Evolutionary conservation across 345 rosid genomes (phyloP).

Genomic region (Moringa oleifera): DNA sequence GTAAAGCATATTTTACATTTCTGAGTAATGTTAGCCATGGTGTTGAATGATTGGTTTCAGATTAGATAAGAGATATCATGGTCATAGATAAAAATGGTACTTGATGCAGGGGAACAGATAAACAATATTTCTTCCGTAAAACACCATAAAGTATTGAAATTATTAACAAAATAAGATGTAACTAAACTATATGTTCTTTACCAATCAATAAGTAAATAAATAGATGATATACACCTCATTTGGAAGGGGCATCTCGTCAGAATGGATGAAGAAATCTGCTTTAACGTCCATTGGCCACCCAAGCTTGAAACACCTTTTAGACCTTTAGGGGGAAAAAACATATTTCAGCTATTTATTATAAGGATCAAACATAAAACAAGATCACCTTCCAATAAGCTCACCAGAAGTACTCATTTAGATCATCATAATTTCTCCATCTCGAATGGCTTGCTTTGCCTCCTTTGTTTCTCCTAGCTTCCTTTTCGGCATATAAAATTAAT

Average conservation of each 20-base stretch:
- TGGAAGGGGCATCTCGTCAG: constrained; percentile 34
- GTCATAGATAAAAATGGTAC: no score
- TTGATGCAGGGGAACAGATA: no score
- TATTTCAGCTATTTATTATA: constrained; percentile 10
- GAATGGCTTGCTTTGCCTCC: constrained; percentile 92
- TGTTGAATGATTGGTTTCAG: no score
- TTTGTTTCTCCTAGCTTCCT: constrained; percentile 86
- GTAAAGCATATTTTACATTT: no score
- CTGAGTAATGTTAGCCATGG: no score
- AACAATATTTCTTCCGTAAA: no score
- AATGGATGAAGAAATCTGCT: constrained; percentile 69
- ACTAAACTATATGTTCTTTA: not conserved
- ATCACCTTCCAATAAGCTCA: constrained; percentile 28
- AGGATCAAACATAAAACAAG: constrained; percentile 12
- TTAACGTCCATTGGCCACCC: constrained; percentile 64
- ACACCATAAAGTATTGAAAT: no score
- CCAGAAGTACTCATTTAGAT: constrained; percentile 97
- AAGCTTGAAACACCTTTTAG: constrained; percentile 58
- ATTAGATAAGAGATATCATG: no score
- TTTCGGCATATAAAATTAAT: constrained; percentile 24
- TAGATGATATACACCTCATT: constrained; percentile 34
- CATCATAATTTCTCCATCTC: constrained; percentile 97
- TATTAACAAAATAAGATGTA: not conserved
- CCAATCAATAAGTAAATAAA: not conserved
- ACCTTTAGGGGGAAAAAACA: constrained; percentile 43